Evolutionary conservation across 192 early-diverging fungal species (phyloP).

Genomic region (Umbelopsis sp.): DNA sequence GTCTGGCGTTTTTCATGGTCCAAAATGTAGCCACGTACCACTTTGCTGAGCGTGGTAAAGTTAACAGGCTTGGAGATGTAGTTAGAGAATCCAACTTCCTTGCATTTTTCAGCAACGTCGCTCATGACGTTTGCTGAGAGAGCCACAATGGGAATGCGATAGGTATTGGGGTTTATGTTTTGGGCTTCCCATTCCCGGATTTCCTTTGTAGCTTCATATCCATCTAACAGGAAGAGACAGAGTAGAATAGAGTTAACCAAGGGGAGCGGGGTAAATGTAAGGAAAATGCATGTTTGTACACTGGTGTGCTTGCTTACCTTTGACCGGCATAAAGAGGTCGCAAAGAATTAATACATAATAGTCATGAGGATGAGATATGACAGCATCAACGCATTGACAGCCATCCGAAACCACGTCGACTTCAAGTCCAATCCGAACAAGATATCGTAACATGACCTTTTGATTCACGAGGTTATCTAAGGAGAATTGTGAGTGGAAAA

Average conservation of each 20-base stretch:
- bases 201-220: slow-evolving; percentile 53
- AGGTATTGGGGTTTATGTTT: slow-evolving; percentile 26
- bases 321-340: slow-evolving; percentile 62
- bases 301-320: slow-evolving; percentile 34
- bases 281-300: too few species aligned
- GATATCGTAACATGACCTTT: slow-evolving; percentile 53
- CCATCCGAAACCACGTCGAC: slow-evolving; percentile 52
- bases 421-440: slow-evolving; percentile 47
- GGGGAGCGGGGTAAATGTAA: too few species aligned
- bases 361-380: slow-evolving; percentile 39
- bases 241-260: too few species aligned
- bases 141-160: slow-evolving; percentile 54
- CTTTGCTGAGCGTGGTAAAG: slow-evolving; percentile 49
- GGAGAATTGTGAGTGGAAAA: too few species aligned
- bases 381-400: slow-evolving; percentile 46
- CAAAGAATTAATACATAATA: slow-evolving; percentile 57
- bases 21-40: slow-evolving; percentile 39
- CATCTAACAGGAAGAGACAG: slow-evolving; percentile 38
- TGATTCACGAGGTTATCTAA: slow-evolving; percentile 61
- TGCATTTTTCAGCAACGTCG: slow-evolving; percentile 50
- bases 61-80: slow-evolving; percentile 62
- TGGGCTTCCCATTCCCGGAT: slow-evolving; percentile 53
- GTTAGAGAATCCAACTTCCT: slow-evolving; percentile 49
- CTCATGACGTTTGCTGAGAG: slow-evolving; percentile 62
- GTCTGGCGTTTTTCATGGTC: background rate